Base-by-base conservation (phyloP, 2,329 filamentous ascomycete species). In the Cladophialophora immunda region DNA sequence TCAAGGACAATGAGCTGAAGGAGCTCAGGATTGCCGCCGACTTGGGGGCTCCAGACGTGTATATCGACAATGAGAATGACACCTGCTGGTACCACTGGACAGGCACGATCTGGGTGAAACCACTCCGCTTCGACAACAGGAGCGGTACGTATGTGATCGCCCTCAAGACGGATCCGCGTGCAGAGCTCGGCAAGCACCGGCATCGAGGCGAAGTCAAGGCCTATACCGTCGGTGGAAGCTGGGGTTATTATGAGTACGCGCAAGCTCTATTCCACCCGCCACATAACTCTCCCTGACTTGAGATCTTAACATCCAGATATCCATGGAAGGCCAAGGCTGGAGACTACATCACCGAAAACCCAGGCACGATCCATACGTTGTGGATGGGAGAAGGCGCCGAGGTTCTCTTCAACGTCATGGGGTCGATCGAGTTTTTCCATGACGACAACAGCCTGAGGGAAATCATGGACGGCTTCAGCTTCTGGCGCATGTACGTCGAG, bases 341-440 rank as follows among this genome's bases (percentile, higher is more conserved):
- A 0, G 71, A 73, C 64, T 73, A 73, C 47, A 67, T 73, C 25
- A 67, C 67, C 25, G 71, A 73, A 54, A 71, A 66, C 47, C 72
- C 71, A 15, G 72, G 72, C n/a, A 73, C 72, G 8, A 73, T 73
- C 47, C 72, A 73, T 56, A 73, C 72, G 45, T 63, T 73, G 38
- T 70, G 66, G 54, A 73, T 73, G 71, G 65, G 70, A 5, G 63
- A 65, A 17, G 65, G 62, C 5, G 38, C 68, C 2, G 71, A 73
- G 65, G 70, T 73, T 22, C 60, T 73, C 4, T 73, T 73, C 57
- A 67, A 64, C 13, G 53, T 72, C 17, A 62, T 59, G n/a, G 71
- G 72, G 8, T 67, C 62, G 32, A 52, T 73, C 47, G 72, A 73
- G 63, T 73, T 71, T 62, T 72, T 70, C 65, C 58, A 73, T 38